Evolutionary conservation across 768 basidiomycete genomes (phyloP).

Genomic region (Macrocybe gigantea): DNA sequence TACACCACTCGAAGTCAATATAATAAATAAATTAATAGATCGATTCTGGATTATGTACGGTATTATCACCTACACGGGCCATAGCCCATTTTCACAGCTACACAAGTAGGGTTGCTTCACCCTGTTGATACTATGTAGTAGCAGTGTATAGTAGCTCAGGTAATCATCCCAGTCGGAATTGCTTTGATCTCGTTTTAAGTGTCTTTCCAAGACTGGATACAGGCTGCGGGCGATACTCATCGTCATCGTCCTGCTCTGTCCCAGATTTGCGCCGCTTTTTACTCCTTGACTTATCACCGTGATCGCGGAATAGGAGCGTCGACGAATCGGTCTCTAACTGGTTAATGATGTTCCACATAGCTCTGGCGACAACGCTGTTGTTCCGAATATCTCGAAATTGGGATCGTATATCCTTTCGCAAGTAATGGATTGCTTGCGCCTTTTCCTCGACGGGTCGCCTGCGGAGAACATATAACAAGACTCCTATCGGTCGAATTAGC

Average conservation of each 20-base stretch:
- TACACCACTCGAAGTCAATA: conserved; percentile 71
- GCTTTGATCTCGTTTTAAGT: conserved; percentile 28
- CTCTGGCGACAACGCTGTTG: conserved; percentile 48
- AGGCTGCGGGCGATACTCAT: conserved; percentile 44
- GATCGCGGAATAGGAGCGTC: conserved; percentile 13
- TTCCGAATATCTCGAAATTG: conserved; percentile 60
- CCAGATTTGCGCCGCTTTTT: conserved; percentile 25
- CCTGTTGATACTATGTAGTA: neutral
- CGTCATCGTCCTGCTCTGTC: conserved; percentile 28
- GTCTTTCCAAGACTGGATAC: conserved; percentile 31
- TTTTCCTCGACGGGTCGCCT: conserved; percentile 36
- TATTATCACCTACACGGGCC: no score
- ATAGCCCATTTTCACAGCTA: no score
- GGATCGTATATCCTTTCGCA: conserved; percentile 52
- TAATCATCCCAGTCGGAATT: neutral
- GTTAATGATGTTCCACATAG: conserved; percentile 54
- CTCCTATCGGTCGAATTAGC: conserved; percentile 35
- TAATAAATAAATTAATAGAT: conserved; percentile 28
- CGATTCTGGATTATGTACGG: neutral
- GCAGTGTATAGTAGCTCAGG: neutral
- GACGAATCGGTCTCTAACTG: conserved; percentile 27
- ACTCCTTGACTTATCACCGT: conserved; percentile 11
- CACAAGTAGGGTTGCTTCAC: no score
- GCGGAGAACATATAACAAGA: conserved; percentile 55
- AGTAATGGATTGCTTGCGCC: conserved; percentile 48